Evolutionary conservation across 345 rosid genomes (phyloP).

Genomic region (Theobroma cacao): DNA sequence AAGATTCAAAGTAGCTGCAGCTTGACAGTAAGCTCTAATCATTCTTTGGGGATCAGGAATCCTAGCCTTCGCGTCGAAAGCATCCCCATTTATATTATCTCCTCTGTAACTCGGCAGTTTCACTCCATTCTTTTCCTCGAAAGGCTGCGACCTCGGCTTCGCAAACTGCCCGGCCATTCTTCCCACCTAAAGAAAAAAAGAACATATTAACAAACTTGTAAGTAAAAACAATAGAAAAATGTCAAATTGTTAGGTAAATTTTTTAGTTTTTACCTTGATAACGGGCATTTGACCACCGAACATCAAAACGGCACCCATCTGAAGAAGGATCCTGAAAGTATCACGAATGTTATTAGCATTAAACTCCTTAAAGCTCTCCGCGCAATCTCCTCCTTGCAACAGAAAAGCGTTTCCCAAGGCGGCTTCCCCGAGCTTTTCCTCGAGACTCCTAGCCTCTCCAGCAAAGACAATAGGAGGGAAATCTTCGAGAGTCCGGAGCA

Average conservation of each 20-base stretch:
- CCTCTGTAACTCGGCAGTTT: slow-evolving; percentile 78
- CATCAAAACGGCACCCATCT: slow-evolving; percentile 78
- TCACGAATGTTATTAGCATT: slow-evolving; percentile 73
- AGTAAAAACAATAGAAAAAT: neutral
- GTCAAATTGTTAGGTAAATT: neutral
- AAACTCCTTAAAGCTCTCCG: slow-evolving; percentile 78
- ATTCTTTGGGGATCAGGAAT: slow-evolving; percentile 67
- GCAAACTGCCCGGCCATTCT: slow-evolving; percentile 86
- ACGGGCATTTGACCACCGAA: slow-evolving; percentile 77
- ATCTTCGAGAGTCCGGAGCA: slow-evolving; percentile 47
- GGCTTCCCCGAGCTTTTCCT: slow-evolving; percentile 38
- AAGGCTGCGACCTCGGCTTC: slow-evolving; percentile 65
- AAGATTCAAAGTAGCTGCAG: slow-evolving; percentile 78
- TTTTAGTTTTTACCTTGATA: slow-evolving; percentile 41
- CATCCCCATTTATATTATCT: slow-evolving; percentile 67
- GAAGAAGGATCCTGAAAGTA: slow-evolving; percentile 64
- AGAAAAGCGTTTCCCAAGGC: slow-evolving; percentile 72
- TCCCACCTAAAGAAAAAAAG: slow-evolving; percentile 45
- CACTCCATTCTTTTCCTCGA: slow-evolving; percentile 64
- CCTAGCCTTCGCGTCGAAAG: slow-evolving; percentile 56
- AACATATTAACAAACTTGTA: neutral
- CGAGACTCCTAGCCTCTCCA: slow-evolving; percentile 45
- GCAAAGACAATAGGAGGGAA: slow-evolving; percentile 72
- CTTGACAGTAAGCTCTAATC: slow-evolving; percentile 73
- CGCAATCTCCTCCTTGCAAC: slow-evolving; percentile 73